Evolutionary conservation across 129 eudicot genomes (phyloP).

Genomic region (Flaveria linearis): DNA sequence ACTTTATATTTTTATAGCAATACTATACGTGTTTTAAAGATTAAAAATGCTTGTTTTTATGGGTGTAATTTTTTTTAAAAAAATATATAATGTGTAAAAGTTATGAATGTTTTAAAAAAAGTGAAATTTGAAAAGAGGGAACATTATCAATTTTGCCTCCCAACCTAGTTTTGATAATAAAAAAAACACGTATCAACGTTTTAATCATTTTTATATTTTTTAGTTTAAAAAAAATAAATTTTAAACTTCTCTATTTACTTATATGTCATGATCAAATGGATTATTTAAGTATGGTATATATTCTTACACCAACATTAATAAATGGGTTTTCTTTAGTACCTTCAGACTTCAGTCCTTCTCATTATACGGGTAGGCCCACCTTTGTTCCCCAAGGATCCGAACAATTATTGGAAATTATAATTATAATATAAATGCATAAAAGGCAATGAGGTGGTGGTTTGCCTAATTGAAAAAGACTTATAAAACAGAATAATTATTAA

Average conservation of each 20-base stretch:
- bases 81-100: too few relatives aligned
- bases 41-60: too few relatives aligned
- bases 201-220: too few relatives aligned
- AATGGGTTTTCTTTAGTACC: background rate
- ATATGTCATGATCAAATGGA: background rate
- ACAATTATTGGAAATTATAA: slow-evolving; percentile 28
- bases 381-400: slow-evolving; percentile 19
- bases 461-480: slow-evolving; percentile 20
- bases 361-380: slow-evolving; percentile 11
- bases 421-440: background rate
- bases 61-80: too few relatives aligned
- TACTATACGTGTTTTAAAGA: too few relatives aligned
- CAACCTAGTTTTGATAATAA: too few relatives aligned
- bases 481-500: background rate
- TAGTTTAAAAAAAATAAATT: too few relatives aligned
- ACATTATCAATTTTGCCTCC: too few relatives aligned
- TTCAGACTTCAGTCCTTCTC: background rate
- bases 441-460: slow-evolving; percentile 14
- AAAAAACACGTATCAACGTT: too few relatives aligned
- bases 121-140: too few relatives aligned
- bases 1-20: too few relatives aligned
- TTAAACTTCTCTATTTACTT: background rate
- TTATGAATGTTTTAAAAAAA: too few relatives aligned
- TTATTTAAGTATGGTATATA: background rate
- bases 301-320: background rate